Evolutionary conservation across 208 protist genomes (phyloP).

Genomic region (Trypanosoma caninum): DNA sequence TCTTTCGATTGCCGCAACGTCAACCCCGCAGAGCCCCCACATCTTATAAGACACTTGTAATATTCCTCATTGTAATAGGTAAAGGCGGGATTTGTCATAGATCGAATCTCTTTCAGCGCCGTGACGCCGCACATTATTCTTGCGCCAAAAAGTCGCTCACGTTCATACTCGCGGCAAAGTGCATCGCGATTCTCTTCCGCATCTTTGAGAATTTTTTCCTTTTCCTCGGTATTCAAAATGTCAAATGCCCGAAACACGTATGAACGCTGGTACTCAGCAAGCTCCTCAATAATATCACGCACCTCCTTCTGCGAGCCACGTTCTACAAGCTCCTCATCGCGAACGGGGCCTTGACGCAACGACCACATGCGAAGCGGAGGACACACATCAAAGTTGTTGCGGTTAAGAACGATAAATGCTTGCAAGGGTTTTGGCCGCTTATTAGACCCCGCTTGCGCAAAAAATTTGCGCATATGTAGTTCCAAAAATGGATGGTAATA

Average conservation of each 20-base stretch:
- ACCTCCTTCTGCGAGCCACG: constrained; percentile 17
- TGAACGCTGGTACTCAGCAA: constrained; percentile 14
- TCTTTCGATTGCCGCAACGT: neutral
- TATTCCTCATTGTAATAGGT: constrained; percentile 30
- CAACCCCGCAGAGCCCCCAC: constrained; percentile 36
- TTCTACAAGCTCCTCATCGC: constrained; percentile 29
- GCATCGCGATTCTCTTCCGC: constrained; percentile 13
- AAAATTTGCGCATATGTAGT: constrained; percentile 13
- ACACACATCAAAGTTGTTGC: constrained; percentile 32
- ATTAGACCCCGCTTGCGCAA: neutral
- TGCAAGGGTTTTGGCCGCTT: neutral
- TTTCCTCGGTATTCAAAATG: constrained; percentile 31
- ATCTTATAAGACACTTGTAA: constrained; percentile 32
- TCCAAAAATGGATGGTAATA: constrained; percentile 18
- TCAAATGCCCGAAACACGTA: constrained; percentile 23
- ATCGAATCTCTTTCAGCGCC: constrained; percentile 53
- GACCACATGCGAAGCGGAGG: constrained; percentile 24
- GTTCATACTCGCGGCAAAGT: constrained; percentile 30
- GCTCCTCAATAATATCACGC: constrained; percentile 17
- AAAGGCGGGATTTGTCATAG: constrained; percentile 31
- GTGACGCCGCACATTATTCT: constrained; percentile 49
- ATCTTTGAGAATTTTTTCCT: constrained; percentile 26
- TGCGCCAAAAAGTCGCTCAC: constrained; percentile 39
- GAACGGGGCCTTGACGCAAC: constrained; percentile 26
- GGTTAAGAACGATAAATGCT: constrained; percentile 23